Conservation (phyloP, 148 eudicot species). For the Diospyros lotus region DNA sequence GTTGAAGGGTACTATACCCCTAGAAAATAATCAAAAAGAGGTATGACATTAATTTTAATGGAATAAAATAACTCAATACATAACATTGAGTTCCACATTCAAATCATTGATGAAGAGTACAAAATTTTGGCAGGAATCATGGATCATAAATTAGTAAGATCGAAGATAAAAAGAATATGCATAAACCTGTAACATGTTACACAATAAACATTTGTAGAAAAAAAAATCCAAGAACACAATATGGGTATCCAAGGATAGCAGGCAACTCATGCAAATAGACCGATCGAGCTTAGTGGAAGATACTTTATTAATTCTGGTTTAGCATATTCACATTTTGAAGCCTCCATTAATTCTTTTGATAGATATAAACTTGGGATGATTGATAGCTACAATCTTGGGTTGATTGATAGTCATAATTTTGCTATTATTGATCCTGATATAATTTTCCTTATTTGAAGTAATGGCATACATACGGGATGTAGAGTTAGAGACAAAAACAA, state of each 20-base stretch:
- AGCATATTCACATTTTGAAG: too few relatives aligned
- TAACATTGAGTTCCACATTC: not conserved
- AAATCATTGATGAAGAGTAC: not conserved
- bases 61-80: not conserved
- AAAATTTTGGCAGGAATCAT: not conserved
- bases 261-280: not conserved
- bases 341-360: too few relatives aligned
- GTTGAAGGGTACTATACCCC: constrained; percentile 53
- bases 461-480: too few relatives aligned
- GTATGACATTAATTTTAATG: not conserved
- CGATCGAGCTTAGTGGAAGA: not conserved
- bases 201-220: not conserved
- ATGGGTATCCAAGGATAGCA: not conserved
- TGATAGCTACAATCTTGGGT: too few relatives aligned
- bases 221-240: not conserved
- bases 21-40: constrained; percentile 24
- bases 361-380: too few relatives aligned
- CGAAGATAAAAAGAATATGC: not conserved
- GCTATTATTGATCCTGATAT: too few relatives aligned
- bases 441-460: too few relatives aligned
- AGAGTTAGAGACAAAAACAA: too few relatives aligned
- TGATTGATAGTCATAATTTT: too few relatives aligned
- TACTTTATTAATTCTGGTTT: too few relatives aligned
- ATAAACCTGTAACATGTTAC: not conserved
- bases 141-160: not conserved